Evolutionary conservation across 495 filamentous ascomycete genomes (phyloP), one percentile per base, ranked within the genome.

Genomic region (Geoglossum glabrum): DNA sequence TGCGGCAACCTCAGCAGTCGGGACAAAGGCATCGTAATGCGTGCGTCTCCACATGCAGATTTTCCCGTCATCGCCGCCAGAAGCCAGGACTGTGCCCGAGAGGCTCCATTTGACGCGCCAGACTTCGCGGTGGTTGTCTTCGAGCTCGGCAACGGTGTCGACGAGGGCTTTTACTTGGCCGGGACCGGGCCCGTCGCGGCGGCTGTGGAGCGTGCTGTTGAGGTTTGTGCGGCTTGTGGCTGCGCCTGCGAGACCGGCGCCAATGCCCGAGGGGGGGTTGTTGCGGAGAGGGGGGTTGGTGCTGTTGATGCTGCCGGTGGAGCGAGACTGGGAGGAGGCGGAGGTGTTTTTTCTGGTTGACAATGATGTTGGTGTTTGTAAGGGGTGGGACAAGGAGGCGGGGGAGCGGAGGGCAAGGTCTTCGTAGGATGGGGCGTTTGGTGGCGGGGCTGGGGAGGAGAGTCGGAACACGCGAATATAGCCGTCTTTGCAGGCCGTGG

Each of bases 401-500:
- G 43, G 40, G 46, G 56, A 58, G 31, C 19, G 30, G 46, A 54
- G 51, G 15, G 58, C 52, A 17, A 49, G 40, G 1, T 49, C 57
- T 57, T 38, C 57, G 59, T 28, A 66, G 60, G 9, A 62, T 61
- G 19, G 66, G 63, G 69, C 68, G 67, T 15, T 64, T 60, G 27
- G 64, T 64, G 47, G 61, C 65, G 46, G 69, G 67, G 11, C 64
- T 7, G 79, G 75, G 8, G 86, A 85, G 34, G 79, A 77, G 0
- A 99, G 70, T 64, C 88, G 78, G 62, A 89, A 95, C 5, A 97
- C 81, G 26, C 93, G 78, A 49, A 97, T 76, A 60, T 79, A 80
- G 3, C 92, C 90, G 65, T 99, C 92, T 66, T 90, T 89, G 64
- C 86, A 87, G 0, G 87, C 90, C 31, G 90, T 93, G 6, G 92